A percentile compares a stretch with the other conserved stretches of the same genome.
phyloP scores from a whole-genome alignment of 2,329 filamentous ascomycete genomes.

The Fusarium irregulare region DNA sequence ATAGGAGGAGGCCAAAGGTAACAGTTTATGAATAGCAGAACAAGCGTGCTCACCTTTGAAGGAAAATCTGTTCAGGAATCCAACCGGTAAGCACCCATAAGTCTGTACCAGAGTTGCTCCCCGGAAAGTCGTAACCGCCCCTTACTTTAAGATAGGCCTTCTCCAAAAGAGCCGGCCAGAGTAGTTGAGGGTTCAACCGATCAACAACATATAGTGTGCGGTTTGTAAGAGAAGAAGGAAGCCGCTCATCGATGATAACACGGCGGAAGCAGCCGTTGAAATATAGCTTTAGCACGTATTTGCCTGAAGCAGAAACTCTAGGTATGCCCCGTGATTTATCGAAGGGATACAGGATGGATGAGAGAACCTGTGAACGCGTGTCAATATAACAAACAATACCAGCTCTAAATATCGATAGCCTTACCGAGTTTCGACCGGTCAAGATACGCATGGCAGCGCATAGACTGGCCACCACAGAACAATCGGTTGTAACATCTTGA shows the following conservation, averaged over 20 bases:
- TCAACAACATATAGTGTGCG: slow-evolving; percentile 89
- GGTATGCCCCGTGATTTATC: slow-evolving; percentile 69
- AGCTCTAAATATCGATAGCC: slow-evolving; percentile 26
- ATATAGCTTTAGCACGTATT: slow-evolving; percentile 91
- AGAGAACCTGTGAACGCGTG: slow-evolving; percentile 67
- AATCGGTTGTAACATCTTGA: slow-evolving; percentile 95
- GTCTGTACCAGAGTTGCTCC: slow-evolving; percentile 96
- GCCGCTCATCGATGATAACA: slow-evolving; percentile 87
- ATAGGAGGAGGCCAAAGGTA: too few relatives aligned
- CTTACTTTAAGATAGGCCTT: slow-evolving; percentile 97
- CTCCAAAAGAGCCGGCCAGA: slow-evolving; percentile 94
- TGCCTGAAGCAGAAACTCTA: slow-evolving; percentile 78
- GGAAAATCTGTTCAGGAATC: slow-evolving; percentile 95
- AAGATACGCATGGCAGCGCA: slow-evolving; percentile 81
- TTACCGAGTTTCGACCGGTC: slow-evolving; percentile 75
- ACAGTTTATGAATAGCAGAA: too few relatives aligned
- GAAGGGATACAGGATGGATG: slow-evolving; percentile 80
- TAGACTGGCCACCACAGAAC: slow-evolving; percentile 94
- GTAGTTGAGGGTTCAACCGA: slow-evolving; percentile 78
- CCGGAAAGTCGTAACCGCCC: slow-evolving; percentile 96
- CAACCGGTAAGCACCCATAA: slow-evolving; percentile 93
- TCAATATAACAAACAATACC: slow-evolving; percentile 4
- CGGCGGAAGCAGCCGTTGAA: slow-evolving; percentile 94
- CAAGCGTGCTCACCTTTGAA: slow-evolving; percentile 70
- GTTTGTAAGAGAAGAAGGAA: slow-evolving; percentile 80